These are phyloP conservation scores for Polychytrium aggregatum DNA, from an alignment of 192 early-diverging fungal genomes.

Conservation along the genomic window DNA sequence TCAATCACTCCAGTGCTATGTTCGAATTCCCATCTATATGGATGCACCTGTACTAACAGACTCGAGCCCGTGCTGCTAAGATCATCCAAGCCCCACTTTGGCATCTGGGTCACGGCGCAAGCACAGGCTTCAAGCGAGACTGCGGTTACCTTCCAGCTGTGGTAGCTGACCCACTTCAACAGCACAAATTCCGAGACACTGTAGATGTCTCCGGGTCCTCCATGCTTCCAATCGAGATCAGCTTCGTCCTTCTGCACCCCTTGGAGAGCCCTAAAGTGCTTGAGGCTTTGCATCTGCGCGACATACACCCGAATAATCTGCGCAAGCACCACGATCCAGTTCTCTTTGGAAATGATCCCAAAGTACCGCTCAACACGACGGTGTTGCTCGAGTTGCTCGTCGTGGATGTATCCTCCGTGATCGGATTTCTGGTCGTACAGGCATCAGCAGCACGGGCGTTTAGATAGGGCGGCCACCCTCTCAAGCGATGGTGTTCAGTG, in stretches of 20 bases:
- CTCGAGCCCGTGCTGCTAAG: no score
- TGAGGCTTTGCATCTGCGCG: constrained; percentile 9
- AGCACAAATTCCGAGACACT: constrained; percentile 24
- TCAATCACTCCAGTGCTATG: no score
- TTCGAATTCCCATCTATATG: no score
- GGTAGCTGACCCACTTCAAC: constrained; percentile 28
- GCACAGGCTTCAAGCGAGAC: no score
- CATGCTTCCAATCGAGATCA: constrained; percentile 19
- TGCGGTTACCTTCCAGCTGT: constrained; percentile 36
- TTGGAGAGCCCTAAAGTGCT: constrained; percentile 17
- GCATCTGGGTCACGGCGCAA: neutral
- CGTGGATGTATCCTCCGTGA: constrained; percentile 16
- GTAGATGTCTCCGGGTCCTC: constrained; percentile 11
- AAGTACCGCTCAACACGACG: constrained; percentile 15
- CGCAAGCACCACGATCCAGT: constrained; percentile 30
- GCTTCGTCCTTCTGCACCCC: constrained; percentile 23
- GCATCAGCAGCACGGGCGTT: no score
- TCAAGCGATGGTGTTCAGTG: neutral
- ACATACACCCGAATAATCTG: constrained; percentile 34
- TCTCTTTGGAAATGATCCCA: constrained; percentile 30
- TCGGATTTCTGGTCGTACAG: constrained; percentile 12
- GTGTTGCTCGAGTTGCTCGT: constrained; percentile 19
- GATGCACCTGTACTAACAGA: no score
- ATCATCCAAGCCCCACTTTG: no score
- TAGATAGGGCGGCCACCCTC: no score